Evolutionary conservation across 352 stramenopile genomes (phyloP), one percentile per base, ranked within the genome.

Genomic region (Pythium periplocum): DNA sequence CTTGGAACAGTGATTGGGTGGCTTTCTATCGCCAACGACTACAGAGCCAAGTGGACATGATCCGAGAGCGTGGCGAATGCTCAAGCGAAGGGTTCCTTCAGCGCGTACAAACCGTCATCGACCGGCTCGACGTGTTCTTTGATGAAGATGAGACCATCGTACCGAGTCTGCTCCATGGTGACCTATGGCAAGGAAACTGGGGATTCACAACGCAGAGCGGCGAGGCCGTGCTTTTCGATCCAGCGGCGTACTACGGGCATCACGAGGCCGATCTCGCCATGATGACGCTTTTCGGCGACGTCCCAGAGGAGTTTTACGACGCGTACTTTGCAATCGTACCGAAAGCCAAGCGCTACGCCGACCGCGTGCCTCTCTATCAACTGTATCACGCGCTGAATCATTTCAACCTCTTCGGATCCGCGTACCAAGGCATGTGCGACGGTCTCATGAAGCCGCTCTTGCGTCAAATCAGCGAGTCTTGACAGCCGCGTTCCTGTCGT

Each of bases 161-260:
- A 26, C 47, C 55, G 35, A 61, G 55, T 50, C 35, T 61, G 1
- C 47, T 64, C 0, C 89, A 97, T 57, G 89, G 89, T 26, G 89
- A 97, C 72, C 67, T 97, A 30, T 97, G 89, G 89, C 73, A 69
- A 41, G 89, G 89, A 30, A 97, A 97, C 60, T 87, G 87, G 51
- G 82, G 80, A 4, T 59, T 64, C 46, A 36, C 43, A 10, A 5
- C 4, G 11, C 5, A 6, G 4, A 42, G 42, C n/a, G 73, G 62
- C 45, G 46, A 64, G 35, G 78, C 78, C 11, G 78, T 75, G 31
- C 79, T 96, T 36, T 96, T 91, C 68, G 83, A 93, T 69, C 81
- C 83, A n/a, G 83, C 83, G 3, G 80, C 78, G 9, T 95, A 92
- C 53, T 78, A 68, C 31, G 72, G 69, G 4, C 59, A 81, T 51